Base-by-base conservation (phyloP, 139 green algal species). In the Diplosphaera chodatii region DNA sequence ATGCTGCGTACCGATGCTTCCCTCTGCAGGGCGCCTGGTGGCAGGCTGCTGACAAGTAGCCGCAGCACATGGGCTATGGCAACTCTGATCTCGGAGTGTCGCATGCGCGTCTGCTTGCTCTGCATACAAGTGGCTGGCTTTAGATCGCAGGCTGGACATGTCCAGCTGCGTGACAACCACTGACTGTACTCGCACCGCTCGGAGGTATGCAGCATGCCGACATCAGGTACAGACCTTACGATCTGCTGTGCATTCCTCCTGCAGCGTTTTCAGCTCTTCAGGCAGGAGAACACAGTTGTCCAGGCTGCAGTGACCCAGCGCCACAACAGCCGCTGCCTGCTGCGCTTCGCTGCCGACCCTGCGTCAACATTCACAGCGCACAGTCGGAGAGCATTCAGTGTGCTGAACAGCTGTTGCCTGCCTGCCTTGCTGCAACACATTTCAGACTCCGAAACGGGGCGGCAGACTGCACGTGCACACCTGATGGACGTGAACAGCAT, bases 231-330 rank as follows among this genome's bases (percentile, higher is more conserved):
- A 48, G 37, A 59, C 48, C 48, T 59, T 31, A 63, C 40, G 72
- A 40, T 72, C 75, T 23, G 15, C 66, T 16, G 30, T 67, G 66
- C 83, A 85, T 63, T 93, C 88, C 1, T 93, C 88, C 3, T 72
- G 65, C 28, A 88, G 72, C 37, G 69, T 33, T 25, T 55, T 31
- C 18, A 86, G n/a, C 78, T 93, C 88, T 32, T 79, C 67, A 32
- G 86, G 31, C 40, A 93, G 64, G 25, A 83, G 41, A 30, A 59
- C 63, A 32, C 85, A 82, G 68, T 80, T 76, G n/a, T 85, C 80
- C 3, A 77, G 65, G 67, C 89, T 76, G 29, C 77, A 67, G 71
- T 86, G 79, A 6, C 91, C 91, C 69, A 96, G 71, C 0, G 88
- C 88, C 74, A 94, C 67, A 33, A 86, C 70, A 20, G 85, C 83